Evolutionary conservation across 257 asterid species (phyloP).

Genomic region (Euphrasia confusa): DNA sequence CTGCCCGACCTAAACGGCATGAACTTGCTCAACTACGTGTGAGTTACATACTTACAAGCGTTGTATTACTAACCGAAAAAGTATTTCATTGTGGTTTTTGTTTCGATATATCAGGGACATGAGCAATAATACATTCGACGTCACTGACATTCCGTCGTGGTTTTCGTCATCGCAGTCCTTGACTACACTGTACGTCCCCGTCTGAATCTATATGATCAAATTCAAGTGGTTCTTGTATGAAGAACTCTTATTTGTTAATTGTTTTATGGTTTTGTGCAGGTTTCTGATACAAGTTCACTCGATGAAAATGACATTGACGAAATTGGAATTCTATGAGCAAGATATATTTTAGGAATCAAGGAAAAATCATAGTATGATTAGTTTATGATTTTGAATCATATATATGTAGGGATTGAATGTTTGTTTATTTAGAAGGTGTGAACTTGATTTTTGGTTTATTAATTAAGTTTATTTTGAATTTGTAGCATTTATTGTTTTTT

Average conservation of each 20-base stretch:
- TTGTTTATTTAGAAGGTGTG: too few species aligned
- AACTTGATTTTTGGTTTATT: too few species aligned
- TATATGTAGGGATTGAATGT: too few species aligned
- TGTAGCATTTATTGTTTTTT: too few species aligned
- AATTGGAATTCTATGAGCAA: too few species aligned
- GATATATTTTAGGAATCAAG: too few species aligned
- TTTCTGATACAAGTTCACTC: too few species aligned
- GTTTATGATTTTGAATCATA: too few species aligned
- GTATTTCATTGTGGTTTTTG: not conserved
- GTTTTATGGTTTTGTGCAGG: too few species aligned
- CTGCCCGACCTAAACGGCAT: not conserved
- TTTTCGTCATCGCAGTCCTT: not conserved
- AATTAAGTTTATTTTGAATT: too few species aligned
- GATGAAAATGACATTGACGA: too few species aligned
- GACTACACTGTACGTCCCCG: not conserved
- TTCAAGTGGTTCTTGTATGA: not conserved
- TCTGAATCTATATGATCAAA: not conserved
- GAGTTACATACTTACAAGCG: not conserved
- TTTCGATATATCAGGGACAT: not conserved
- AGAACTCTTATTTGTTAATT: not conserved
- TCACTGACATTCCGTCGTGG: slow-evolving; percentile 4
- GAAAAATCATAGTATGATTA: too few species aligned
- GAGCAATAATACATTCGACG: slow-evolving; percentile 1
- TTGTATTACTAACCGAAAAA: not conserved
- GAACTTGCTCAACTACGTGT: not conserved